Conservation (phyloP, 1,139 yeast genomes). For the Scheffersomyces cryptocercus region DNA sequence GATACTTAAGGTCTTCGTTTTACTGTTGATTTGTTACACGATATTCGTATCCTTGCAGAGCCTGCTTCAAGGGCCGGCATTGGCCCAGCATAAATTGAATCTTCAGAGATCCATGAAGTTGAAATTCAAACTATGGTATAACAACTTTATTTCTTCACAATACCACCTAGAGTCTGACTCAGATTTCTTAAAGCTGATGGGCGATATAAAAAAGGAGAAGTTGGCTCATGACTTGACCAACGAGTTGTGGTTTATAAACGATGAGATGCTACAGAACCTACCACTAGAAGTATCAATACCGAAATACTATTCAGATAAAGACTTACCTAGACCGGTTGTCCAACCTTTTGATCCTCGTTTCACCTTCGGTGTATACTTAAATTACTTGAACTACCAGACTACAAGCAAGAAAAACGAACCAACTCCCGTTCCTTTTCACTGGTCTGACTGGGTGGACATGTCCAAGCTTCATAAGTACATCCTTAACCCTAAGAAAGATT, state of each 20-base stretch:
- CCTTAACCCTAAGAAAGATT: constrained; percentile 10
- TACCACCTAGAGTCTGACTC: constrained; percentile 21
- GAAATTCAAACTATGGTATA: constrained; percentile 19
- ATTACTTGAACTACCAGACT: not conserved
- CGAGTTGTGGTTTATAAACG: constrained; percentile 31
- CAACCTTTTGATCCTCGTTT: constrained; percentile 26
- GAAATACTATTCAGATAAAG: constrained; percentile 10
- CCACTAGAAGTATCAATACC: constrained; percentile 24
- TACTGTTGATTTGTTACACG: constrained; percentile 12
- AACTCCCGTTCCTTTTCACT: constrained; percentile 32
- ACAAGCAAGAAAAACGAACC: constrained; percentile 12
- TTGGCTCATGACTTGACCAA: constrained; percentile 17
- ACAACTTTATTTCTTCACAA: constrained; percentile 18
- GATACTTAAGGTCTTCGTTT: constrained; percentile 10
- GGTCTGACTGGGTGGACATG: constrained; percentile 47
- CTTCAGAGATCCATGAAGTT: constrained; percentile 14
- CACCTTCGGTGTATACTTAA: constrained; percentile 19
- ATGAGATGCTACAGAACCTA: constrained; percentile 8
- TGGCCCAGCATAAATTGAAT: constrained; percentile 13
- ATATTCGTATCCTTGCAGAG: constrained; percentile 11
- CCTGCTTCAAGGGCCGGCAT: constrained; percentile 8
- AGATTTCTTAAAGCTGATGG: constrained; percentile 16
- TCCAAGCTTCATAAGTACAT: constrained; percentile 27
- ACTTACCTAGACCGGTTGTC: constrained; percentile 10
- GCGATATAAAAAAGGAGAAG: constrained; percentile 14